phyloP scores from a whole-genome alignment of 2,329 filamentous ascomycete species.

The Aspergillus aculeatus region DNA sequence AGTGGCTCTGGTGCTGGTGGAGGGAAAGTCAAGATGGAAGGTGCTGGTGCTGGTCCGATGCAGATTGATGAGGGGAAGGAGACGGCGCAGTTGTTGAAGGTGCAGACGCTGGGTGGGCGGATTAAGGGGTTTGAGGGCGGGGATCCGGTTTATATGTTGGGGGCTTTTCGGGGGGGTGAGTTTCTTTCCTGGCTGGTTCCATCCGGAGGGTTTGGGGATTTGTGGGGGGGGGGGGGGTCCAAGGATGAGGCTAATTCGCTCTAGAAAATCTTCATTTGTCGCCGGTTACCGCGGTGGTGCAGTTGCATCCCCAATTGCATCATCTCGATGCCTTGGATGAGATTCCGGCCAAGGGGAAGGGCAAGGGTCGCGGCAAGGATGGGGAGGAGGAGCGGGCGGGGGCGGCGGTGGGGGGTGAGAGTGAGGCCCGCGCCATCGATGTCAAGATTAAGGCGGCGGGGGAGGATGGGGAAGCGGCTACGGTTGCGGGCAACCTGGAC shows the following conservation, averaged over 20 bases:
- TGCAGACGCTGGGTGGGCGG: constrained; percentile 83
- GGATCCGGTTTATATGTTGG: constrained; percentile 79
- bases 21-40: constrained; percentile 33
- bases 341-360: constrained; percentile 45
- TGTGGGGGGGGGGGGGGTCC: background rate
- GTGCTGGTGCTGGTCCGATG: constrained; percentile 23
- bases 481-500: constrained; percentile 69
- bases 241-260: background rate
- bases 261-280: constrained; percentile 83
- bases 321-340: constrained; percentile 85
- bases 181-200: constrained; percentile 18
- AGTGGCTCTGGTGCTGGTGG: background rate
- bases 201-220: background rate
- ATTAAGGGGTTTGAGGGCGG: constrained; percentile 67
- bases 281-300: constrained; percentile 76
- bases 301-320: constrained; percentile 87
- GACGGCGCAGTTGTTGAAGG: constrained; percentile 61
- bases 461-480: constrained; percentile 63
- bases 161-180: constrained; percentile 80
- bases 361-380: constrained; percentile 38
- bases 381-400: constrained; percentile 37
- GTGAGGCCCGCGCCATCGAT: constrained; percentile 73
- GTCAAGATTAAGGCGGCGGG: constrained; percentile 76
- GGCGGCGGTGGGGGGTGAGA: constrained; percentile 37
- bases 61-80: constrained; percentile 21